These are phyloP conservation scores for Pseudogymnoascus sp. DNA, from an alignment of 2,329 filamentous ascomycete genomes.

Conservation along the genomic window DNA sequence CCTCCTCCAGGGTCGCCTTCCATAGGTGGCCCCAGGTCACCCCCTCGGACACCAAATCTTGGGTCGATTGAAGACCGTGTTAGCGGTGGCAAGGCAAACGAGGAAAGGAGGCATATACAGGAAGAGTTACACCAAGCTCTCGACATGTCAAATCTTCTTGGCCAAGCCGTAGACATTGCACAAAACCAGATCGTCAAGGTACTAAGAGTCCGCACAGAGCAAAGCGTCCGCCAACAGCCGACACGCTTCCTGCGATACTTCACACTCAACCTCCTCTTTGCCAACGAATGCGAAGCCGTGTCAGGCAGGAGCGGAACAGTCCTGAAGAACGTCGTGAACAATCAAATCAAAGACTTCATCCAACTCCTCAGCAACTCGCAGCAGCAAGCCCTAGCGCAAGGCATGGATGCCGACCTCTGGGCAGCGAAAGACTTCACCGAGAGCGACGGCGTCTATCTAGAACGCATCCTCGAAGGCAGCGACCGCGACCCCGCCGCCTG, in stretches of 20 bases:
- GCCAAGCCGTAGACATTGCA: slow-evolving; percentile 71
- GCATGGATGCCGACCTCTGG: slow-evolving; percentile 78
- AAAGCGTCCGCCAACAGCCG: slow-evolving; percentile 59
- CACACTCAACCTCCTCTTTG: slow-evolving; percentile 72
- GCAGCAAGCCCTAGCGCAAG: slow-evolving; percentile 65
- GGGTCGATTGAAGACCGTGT: slow-evolving; percentile 22
- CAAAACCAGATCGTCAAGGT: slow-evolving; percentile 71
- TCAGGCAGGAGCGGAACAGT: slow-evolving; percentile 69
- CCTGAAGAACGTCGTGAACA: slow-evolving; percentile 71
- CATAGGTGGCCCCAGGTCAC: slow-evolving; percentile 21
- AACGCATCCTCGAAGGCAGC: slow-evolving; percentile 59
- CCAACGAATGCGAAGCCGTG: slow-evolving; percentile 78
- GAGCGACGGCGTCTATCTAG: slow-evolving; percentile 50
- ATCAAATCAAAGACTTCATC: slow-evolving; percentile 75
- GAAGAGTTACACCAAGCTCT: slow-evolving; percentile 70
- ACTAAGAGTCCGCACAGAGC: slow-evolving; percentile 67
- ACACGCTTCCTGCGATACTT: slow-evolving; percentile 73
- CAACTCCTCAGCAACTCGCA: slow-evolving; percentile 61
- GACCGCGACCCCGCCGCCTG: slow-evolving; percentile 62
- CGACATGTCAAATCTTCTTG: slow-evolving; percentile 69
- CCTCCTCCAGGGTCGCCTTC: slow-evolving; percentile 22
- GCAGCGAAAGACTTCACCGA: slow-evolving; percentile 67
- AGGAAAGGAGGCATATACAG: slow-evolving; percentile 42
- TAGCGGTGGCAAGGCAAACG: slow-evolving; percentile 11
- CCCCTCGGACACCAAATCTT: slow-evolving; percentile 26